Base-by-base conservation (phyloP, 176 grass and related monocot species). In the Eleusine coracana region DNA sequence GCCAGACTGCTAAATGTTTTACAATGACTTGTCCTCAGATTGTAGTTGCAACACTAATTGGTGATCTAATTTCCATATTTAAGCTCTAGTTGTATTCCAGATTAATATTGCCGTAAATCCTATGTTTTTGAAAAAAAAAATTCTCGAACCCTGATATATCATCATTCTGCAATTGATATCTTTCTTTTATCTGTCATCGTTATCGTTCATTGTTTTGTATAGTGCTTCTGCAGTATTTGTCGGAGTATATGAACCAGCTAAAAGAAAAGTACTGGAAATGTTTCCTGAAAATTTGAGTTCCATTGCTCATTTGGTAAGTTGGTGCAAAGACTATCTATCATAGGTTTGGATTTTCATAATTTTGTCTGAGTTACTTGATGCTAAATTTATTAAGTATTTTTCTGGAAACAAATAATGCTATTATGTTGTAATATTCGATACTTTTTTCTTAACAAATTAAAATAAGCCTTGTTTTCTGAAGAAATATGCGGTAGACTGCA, bases 181-280 rank as follows among this genome's bases (percentile, higher is more conserved):
- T 58, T 66, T 48, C 6, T 29, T 58, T 8, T 76, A 13, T 28
- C 41, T 73, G 0, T 58, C 23, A 5, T 49, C 78, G 36, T 16
- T 17, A 6, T 66, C 14, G 34, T 60, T 23, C 27, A 1, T 31
- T 29, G 23, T 7, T 68, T 80, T 68, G 78, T 38, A 66, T 85
- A 98, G 96, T 72, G 92, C 92, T 61, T 98, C 96, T 91, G 96
- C 96, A 42, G 41, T 98, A 84, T 98, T 98, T 91, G 86, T 98
- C 6, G 96, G 96, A 65, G 86, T 95, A 88, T 98, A 98, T 68
- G 96, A 98, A 71, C 96, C 96, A 55, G 78, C 96, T 65, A 95
- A 98, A 86, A 81, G 83, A 82, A 98, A 93, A 62, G 77, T 98
- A 56, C 73, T 95, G 79, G 86, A 88, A 11, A 56, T 78, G 3